Evolutionary conservation across 208 protist species (phyloP).

Genomic region (Trypanosoma vivax): DNA sequence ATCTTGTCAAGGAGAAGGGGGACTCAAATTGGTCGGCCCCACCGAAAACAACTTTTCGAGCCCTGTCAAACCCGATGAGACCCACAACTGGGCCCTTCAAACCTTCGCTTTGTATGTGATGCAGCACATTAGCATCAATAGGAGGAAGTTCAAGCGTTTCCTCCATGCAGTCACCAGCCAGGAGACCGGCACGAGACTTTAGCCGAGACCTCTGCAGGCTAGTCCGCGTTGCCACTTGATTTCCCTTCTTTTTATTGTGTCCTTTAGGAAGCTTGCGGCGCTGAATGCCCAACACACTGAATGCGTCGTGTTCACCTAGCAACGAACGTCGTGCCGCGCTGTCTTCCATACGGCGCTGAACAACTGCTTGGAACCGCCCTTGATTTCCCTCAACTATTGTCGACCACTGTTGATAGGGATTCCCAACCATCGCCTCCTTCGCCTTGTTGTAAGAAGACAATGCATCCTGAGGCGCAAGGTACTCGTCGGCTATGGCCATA

Average conservation of each 20-base stretch:
- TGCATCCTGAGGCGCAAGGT: conserved; percentile 3
- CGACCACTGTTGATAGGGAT: conserved; percentile 24
- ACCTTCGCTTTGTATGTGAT: conserved; percentile 7
- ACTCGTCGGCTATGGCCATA: conserved; percentile 22
- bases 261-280: neutral
- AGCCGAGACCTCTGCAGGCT: neutral
- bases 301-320: conserved; percentile 8
- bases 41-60: conserved; percentile 8
- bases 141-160: conserved; percentile 18
- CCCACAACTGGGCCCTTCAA: conserved; percentile 5
- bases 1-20: conserved; percentile 18
- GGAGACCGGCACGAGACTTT: neutral
- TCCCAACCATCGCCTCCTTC: conserved; percentile 1
- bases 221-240: neutral
- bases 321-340: neutral
- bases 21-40: conserved; percentile 11
- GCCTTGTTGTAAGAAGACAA: conserved; percentile 8
- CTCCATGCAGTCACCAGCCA: neutral
- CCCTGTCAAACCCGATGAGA: conserved; percentile 8
- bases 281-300: neutral
- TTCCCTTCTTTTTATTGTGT: too few relatives aligned
- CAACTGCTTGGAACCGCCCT: conserved; percentile 7
- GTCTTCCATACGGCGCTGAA: conserved; percentile 10
- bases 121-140: conserved; percentile 7
- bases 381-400: conserved; percentile 8